Evolutionary conservation across 1,284 basidiomycete species (phyloP), one percentile per base, ranked within the genome.

Genomic region (Coniophora puteana): DNA sequence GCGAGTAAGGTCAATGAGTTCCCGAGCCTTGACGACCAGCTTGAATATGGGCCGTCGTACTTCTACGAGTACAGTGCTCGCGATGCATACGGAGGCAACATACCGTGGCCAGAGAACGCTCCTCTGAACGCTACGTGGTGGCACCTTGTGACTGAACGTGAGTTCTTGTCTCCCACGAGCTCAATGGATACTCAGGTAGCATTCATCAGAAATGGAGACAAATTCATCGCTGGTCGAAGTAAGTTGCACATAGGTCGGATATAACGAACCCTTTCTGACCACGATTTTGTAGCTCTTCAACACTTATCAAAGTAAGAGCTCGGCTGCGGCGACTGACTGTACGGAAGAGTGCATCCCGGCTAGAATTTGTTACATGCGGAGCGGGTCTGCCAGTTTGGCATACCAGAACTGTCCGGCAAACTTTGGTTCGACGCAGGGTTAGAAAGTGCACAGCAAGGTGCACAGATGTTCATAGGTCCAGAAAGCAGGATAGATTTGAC

Each of bases 41-140:
- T 59, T n/a, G 51, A 65, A 31, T 58, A 72, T 43, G 88, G 87
- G 5, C 89, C 87, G 4, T 72, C 76, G 1, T 91, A 73, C 53
- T 57, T 65, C 25, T 78, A 80, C 49, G 84, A 89, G 59, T 90
- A 91, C 59, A 82, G 68, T 49, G 81, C 86, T 7, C 76, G 89
- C 25, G 66, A 75, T 31, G 68, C 81, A 0, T 91, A 89, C 45
- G 84, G 83, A 21, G 57, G 57, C 34, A 78, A 66, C 47, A 77
- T 89, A 38, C 52, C 68, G 0, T 91, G 89, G 89, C 71, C 74
- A 5, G 54, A 61, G 4, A 68, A 70, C 36, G 85, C 86, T 46
- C 87, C 88, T 0, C 61, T 91, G 43, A 91, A 91, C 51, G 85
- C 83, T 13, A 89, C 88, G 5, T 91, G 84, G 79, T 91, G 87